Conservation (phyloP, 2,329 filamentous ascomycete genomes). For the Fusarium xyrophilum region DNA sequence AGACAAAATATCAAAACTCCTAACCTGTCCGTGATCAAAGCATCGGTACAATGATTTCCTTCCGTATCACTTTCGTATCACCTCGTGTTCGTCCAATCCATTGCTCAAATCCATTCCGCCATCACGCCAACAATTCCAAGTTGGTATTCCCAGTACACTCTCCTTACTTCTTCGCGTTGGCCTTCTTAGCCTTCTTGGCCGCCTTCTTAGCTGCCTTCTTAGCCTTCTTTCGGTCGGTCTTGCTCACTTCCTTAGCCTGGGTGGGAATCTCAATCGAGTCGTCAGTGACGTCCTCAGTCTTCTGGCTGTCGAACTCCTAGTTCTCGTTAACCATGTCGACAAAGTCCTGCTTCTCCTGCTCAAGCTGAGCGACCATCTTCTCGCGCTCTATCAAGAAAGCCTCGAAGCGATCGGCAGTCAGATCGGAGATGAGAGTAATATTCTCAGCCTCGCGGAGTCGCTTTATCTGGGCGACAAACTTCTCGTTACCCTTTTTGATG, state of each 20-base stretch:
- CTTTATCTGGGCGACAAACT: background rate
- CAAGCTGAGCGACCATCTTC: background rate
- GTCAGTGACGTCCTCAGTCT: background rate
- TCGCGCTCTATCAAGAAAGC: background rate
- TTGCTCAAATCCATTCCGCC: too few species aligned
- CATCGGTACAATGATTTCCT: fast-evolving
- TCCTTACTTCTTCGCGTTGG: background rate
- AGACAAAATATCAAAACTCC: background rate
- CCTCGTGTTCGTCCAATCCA: background rate
- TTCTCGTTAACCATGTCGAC: background rate
- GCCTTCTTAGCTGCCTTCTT: background rate
- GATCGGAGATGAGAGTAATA: fast-evolving
- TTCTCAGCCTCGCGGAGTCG: fast-evolving
- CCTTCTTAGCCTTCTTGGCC: background rate
- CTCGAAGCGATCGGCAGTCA: background rate
- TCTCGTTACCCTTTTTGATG: background rate
- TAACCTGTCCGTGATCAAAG: background rate
- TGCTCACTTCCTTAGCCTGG: fast-evolving
- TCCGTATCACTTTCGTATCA: background rate
- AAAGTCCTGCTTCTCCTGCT: fast-evolving
- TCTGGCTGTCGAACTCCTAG: background rate
- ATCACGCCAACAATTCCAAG: fast-evolving
- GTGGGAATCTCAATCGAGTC: background rate
- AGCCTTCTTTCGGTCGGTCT: background rate
- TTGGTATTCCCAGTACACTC: fast-evolving